Evolutionary conservation across 108 stramenopile species (phyloP), one percentile per base, ranked within the genome.

Genomic region (Cyclostephanos tholiformis): DNA sequence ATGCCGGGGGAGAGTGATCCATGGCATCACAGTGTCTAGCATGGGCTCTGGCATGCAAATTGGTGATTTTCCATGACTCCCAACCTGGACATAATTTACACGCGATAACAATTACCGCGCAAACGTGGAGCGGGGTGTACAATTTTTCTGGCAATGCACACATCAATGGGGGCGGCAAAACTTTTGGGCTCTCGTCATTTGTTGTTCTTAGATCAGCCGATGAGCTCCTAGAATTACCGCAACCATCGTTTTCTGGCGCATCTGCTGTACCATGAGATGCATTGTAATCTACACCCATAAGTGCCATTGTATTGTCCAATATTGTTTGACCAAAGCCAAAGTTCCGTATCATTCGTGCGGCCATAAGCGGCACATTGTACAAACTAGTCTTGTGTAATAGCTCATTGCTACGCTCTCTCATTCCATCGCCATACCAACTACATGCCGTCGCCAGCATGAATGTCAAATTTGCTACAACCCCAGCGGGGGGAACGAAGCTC

Each of bases 261-360:
- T 14, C 14, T 26, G 51, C 63, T 20, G 7, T 26, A 13, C 16
- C 39, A 23, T 20, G 50, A 32, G 30, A 51, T 30, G 41, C 46
- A 22, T 25, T 4, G 59, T 52, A 26, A 30, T n/a, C n/a, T 38
- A 75, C 30, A 44, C 88, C 88, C 75, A 85, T 82, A 11, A 85
- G 30, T 12, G 84, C 70, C 39, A 91, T 62, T 8, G 85, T 64
- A 52, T 78, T 82, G 35, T 87, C 72, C 23, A 86, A 63, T 23
- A 91, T 81, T 56, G 32, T 14, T 71, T 91, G 85, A 53, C 68
- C 75, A 41, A 91, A 76, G 13, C 86, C 88, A 11, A 91, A 52
- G 44, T 86, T 79, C 52, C 82, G 64, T 0, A 88, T 80, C 58
- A 87, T 65, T 10, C 84, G 72, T 51, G 75, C 83, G 30, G 76